These are phyloP conservation scores for Blastomyces gilchristii DNA, from an alignment of 2,329 filamentous ascomycete species.

Conservation along the genomic window DNA sequence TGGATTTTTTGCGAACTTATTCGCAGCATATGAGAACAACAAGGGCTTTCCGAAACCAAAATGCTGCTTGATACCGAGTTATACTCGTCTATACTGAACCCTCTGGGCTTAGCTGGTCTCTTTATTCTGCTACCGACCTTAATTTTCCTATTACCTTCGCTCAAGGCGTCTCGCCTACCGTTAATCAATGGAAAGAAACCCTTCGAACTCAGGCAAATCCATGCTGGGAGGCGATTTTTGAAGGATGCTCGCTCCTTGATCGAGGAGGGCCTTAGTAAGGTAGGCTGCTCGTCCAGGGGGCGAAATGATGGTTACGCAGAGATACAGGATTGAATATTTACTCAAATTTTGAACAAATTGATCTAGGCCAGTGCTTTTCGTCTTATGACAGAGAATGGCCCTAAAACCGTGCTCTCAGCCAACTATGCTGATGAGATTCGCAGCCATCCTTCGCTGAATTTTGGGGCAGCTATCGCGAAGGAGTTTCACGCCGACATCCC, in stretches of 20 bases:
- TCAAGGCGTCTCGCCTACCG: neutral
- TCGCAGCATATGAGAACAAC: neutral
- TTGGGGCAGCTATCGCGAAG: slow-evolving; percentile 11
- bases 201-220: slow-evolving; percentile 8
- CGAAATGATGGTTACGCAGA: slow-evolving; percentile 5
- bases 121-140: neutral
- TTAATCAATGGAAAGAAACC: slow-evolving; percentile 5
- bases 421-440: slow-evolving; percentile 20
- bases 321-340: slow-evolving; percentile 1
- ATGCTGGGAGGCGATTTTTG: slow-evolving; percentile 11
- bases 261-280: slow-evolving; percentile 8
- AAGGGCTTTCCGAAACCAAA: neutral
- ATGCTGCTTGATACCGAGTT: neutral
- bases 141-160: neutral
- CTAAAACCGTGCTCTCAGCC: slow-evolving; percentile 16
- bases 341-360: slow-evolving; percentile 14
- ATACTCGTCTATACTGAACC: neutral
- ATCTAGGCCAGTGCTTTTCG: slow-evolving; percentile 14
- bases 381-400: slow-evolving; percentile 17
- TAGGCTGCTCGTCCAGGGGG: slow-evolving; percentile 7
- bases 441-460: slow-evolving; percentile 16
- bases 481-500: slow-evolving; percentile 14
- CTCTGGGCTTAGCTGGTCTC: neutral
- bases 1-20: too few relatives aligned
- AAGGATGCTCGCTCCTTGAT: slow-evolving; percentile 10